These are phyloP conservation scores for Fusarium virguliforme DNA, from an alignment of 2,329 filamentous ascomycete species.

Conservation along the genomic window DNA sequence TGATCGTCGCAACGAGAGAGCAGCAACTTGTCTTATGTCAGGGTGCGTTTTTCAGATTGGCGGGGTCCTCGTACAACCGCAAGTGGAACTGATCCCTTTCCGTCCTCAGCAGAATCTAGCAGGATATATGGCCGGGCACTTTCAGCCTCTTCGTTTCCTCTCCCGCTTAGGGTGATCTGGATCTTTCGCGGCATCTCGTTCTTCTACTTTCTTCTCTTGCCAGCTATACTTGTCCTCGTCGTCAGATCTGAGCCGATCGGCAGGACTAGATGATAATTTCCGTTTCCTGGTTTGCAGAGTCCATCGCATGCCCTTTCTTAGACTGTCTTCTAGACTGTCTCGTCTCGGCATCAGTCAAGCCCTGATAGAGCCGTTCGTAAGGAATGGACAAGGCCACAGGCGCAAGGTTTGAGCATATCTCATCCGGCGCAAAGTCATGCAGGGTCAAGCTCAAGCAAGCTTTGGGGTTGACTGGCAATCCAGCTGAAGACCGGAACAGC, in stretches of 20 bases:
- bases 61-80: no score
- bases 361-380: background rate
- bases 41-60: no score
- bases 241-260: background rate
- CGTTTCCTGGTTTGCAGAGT: background rate
- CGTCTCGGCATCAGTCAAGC: background rate
- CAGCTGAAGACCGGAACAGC: background rate
- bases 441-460: background rate
- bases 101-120: background rate
- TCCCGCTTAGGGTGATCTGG: background rate
- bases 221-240: constrained; percentile 46
- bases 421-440: background rate
- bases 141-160: background rate
- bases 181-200: no score
- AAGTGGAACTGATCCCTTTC: background rate
- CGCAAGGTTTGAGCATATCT: background rate
- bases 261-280: background rate
- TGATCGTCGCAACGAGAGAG: no score
- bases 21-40: no score
- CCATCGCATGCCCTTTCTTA: background rate
- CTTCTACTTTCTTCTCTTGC: constrained; percentile 48
- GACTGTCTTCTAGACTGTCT: background rate
- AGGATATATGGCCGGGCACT: background rate
- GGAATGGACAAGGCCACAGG: background rate
- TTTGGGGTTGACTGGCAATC: background rate